These are phyloP conservation scores for Mycena galopus DNA, from an alignment of 768 basidiomycete species.

Conservation along the genomic window DNA sequence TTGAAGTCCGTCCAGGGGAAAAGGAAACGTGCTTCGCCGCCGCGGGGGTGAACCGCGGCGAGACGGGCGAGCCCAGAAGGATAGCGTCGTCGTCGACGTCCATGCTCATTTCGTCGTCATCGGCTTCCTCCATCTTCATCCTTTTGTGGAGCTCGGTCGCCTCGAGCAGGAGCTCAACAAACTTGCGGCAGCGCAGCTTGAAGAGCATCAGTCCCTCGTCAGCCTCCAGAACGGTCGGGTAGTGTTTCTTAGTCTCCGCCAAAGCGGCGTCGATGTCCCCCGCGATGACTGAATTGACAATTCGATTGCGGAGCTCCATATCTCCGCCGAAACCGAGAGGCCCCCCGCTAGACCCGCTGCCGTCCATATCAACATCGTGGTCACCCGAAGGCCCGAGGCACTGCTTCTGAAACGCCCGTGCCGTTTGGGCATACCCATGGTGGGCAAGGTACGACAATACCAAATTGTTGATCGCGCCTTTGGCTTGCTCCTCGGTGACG, in stretches of 20 bases:
- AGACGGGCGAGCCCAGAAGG: conserved; percentile 26
- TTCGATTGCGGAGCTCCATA: conserved; percentile 76
- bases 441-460: conserved; percentile 86
- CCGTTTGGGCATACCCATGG: conserved; percentile 84
- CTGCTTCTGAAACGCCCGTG: conserved; percentile 73
- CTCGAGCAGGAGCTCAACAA: conserved; percentile 84
- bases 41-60: conserved; percentile 36
- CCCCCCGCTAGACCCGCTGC: conserved; percentile 40
- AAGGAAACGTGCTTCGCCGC: conserved; percentile 21
- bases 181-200: conserved; percentile 86
- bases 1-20: conserved; percentile 41
- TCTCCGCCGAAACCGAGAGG: conserved; percentile 57
- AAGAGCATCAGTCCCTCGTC: conserved; percentile 82
- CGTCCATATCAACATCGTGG: conserved; percentile 66
- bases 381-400: conserved; percentile 39
- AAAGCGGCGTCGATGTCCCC: conserved; percentile 84
- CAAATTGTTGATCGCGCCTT: conserved; percentile 76
- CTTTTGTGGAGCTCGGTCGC: conserved; percentile 78
- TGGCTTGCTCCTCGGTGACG: conserved; percentile 64
- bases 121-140: conserved; percentile 58
- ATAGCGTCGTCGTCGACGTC: conserved; percentile 65
- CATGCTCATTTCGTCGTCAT: conserved; percentile 69
- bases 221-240: conserved; percentile 74
- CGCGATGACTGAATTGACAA: conserved; percentile 74
- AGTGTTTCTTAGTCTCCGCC: conserved; percentile 63